Conservation (phyloP, 345 rosid species). For the Arabidopsis suecica region DNA sequence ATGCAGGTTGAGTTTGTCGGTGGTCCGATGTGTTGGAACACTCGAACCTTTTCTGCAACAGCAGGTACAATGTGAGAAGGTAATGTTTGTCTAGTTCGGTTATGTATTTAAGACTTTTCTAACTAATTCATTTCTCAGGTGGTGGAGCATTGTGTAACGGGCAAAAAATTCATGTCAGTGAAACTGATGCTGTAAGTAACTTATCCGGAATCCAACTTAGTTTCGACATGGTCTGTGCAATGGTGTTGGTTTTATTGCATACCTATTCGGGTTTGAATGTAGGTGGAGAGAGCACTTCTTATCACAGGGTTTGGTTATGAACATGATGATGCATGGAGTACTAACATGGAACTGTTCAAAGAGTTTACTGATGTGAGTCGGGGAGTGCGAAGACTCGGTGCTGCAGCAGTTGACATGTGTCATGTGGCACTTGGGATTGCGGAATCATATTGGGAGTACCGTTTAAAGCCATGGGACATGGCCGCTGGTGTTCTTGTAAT, state of each 20-base stretch:
- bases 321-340: constrained; percentile 89
- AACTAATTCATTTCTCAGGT: constrained; percentile 52
- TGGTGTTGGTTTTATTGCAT: not conserved
- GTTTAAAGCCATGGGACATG: constrained; percentile 99
- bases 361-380: constrained; percentile 91
- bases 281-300: constrained; percentile 95
- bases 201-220: not conserved
- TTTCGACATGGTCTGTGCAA: not conserved
- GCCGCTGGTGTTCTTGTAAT: constrained; percentile 97
- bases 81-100: constrained; percentile 11
- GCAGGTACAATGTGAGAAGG: constrained; percentile 57
- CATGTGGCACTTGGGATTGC: constrained; percentile 93
- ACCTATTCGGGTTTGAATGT: constrained; percentile 7
- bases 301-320: constrained; percentile 99
- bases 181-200: constrained; percentile 69
- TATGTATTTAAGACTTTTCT: constrained; percentile 25
- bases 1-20: constrained; percentile 94
- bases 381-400: constrained; percentile 96
- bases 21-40: constrained; percentile 97
- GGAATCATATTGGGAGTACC: constrained; percentile 95
- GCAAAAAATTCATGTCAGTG: constrained; percentile 73
- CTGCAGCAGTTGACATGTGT: constrained; percentile 99
- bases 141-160: constrained; percentile 98
- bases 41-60: constrained; percentile 83
- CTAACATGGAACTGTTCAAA: constrained; percentile 92